Base-by-base conservation (phyloP, 2,329 filamentous ascomycete species). In the Calonectria pseudoturangicola region DNA sequence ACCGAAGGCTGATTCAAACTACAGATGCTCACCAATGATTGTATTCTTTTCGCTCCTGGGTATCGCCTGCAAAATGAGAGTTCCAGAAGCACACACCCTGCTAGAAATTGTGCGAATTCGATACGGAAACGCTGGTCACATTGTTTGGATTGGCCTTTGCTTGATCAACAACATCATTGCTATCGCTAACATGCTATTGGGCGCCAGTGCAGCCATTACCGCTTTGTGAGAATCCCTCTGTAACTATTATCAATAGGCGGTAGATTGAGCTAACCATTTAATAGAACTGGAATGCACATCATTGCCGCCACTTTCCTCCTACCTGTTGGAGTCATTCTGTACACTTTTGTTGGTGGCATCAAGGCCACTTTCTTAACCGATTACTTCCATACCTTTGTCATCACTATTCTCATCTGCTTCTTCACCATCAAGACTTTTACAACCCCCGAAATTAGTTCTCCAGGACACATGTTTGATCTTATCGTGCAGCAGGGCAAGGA, bases 81-180 rank as follows among this genome's bases (percentile, higher is more conserved):
- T 89, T 1, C 88, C 88, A 0, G 85, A 89, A 67, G 89, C 89
- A 0, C 88, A 90, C 71, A 90, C 89, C 0, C 83, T 89, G 0
- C 80, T 90, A 0, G 88, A 90, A 66, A 87, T 90, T 43, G 86
- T 90, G 2, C 83, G 87, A 2, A 87, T 90, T 30, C 84, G 88
- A 64, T 89, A 89, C 63, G 87, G 87, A 74, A 81, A 81, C 0
- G 66, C 82, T 0, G 88, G 87, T 0, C 89, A 90, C 74, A 80
- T 88, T 18, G 87, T 90, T 0, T 90, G 86, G 80, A 90, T 90
- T 73, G 83, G 85, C 0, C 81, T 90, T 0, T 89, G 87, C 66
- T 77, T 90, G 10, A 83, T 90, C 39, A 90, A 90, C 79, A 90
- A 90, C 73, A 86, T 90, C 45, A 86, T 90, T 45, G 87, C 86